phyloP scores from a whole-genome alignment of 2,329 filamentous ascomycete genomes.

The Aspergillus floridensis region DNA sequence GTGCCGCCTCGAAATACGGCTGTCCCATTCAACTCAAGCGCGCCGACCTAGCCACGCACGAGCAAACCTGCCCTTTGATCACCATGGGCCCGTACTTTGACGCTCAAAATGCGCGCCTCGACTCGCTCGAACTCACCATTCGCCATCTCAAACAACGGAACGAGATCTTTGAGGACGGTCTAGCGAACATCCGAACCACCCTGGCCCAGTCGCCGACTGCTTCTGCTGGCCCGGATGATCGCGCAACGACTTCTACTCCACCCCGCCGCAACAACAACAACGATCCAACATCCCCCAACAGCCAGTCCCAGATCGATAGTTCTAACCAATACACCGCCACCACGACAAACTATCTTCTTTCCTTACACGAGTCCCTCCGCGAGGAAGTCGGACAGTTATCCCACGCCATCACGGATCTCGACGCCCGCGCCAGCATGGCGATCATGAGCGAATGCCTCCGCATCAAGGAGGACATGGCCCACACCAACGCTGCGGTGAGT shows the following conservation, averaged over 20 bases:
- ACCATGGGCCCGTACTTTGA: slow-evolving; percentile 46
- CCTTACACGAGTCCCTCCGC: slow-evolving; percentile 59
- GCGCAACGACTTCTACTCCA: not conserved
- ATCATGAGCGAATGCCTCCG: slow-evolving; percentile 62
- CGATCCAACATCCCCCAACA: slow-evolving; percentile 8
- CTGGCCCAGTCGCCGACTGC: slow-evolving; percentile 33
- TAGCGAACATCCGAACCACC: slow-evolving; percentile 42
- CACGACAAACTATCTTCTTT: slow-evolving; percentile 56
- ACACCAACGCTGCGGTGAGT: slow-evolving; percentile 59
- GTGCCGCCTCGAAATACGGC: slow-evolving; percentile 43
- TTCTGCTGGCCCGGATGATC: slow-evolving; percentile 10
- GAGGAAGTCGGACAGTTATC: slow-evolving; percentile 58
- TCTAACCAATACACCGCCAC: slow-evolving; percentile 33
- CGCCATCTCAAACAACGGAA: slow-evolving; percentile 47
- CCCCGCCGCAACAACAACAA: not conserved
- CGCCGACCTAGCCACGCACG: slow-evolving; percentile 43
- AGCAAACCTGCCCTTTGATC: slow-evolving; percentile 52
- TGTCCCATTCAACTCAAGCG: slow-evolving; percentile 40
- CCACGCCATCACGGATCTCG: slow-evolving; percentile 56
- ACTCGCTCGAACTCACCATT: slow-evolving; percentile 45
- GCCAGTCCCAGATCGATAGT: slow-evolving; percentile 17
- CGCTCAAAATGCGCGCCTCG: slow-evolving; percentile 42
- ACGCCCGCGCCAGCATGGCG: slow-evolving; percentile 61
- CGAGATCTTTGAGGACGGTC: slow-evolving; percentile 47
- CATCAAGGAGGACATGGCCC: slow-evolving; percentile 61